These are phyloP conservation scores for Casuarina equisetifolia DNA, from an alignment of 306 rosid species.

Conservation along the genomic window DNA sequence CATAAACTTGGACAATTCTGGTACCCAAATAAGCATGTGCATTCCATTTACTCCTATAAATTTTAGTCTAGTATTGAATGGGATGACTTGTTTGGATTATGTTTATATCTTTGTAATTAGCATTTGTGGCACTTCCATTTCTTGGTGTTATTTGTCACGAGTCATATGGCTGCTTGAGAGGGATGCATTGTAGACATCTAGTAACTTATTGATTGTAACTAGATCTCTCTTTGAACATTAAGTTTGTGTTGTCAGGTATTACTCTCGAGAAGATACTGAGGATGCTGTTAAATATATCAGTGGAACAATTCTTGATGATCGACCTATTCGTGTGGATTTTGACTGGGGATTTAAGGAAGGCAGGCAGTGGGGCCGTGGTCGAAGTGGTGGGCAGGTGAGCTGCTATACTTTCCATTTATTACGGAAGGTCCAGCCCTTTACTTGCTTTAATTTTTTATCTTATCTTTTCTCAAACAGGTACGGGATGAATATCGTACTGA, in stretches of 20 bases:
- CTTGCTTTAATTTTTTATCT: constrained; percentile 17
- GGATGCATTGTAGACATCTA: constrained; percentile 1
- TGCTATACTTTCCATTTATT: constrained; percentile 11
- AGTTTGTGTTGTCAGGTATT: constrained; percentile 46
- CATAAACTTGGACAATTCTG: not conserved
- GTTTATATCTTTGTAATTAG: not conserved
- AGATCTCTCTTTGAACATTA: constrained; percentile 8
- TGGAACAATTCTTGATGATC: constrained; percentile 96
- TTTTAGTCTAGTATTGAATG: constrained; percentile 1
- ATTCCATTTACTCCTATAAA: not conserved
- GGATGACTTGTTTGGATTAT: not conserved
- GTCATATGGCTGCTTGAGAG: not conserved
- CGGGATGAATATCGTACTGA: constrained; percentile 98
- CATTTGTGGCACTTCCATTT: not conserved
- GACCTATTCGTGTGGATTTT: constrained; percentile 98
- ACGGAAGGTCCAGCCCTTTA: constrained; percentile 4
- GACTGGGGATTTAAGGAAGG: constrained; percentile 99
- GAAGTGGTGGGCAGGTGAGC: constrained; percentile 96
- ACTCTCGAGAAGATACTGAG: constrained; percentile 93
- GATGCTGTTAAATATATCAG: constrained; percentile 95
- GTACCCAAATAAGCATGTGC: not conserved
- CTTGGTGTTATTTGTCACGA: not conserved
- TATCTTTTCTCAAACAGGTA: constrained; percentile 53
- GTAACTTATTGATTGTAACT: not conserved
- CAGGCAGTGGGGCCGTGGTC: constrained; percentile 99